These are phyloP conservation scores for Aspergillus conjunctus DNA, from an alignment of 495 filamentous ascomycete genomes.

Conservation along the genomic window DNA sequence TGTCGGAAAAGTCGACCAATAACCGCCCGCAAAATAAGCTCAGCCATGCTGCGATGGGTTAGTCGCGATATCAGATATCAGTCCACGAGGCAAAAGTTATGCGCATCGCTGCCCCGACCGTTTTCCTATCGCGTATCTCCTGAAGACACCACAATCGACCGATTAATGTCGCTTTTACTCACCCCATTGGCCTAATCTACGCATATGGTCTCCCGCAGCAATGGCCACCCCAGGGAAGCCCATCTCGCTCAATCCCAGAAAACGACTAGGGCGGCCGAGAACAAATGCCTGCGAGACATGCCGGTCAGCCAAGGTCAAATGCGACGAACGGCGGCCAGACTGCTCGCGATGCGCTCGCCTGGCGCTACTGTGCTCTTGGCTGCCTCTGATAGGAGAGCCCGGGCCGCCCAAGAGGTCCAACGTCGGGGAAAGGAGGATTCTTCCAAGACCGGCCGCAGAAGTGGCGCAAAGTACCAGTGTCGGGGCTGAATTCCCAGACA, in stretches of 20 bases:
- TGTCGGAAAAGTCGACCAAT: constrained; percentile 12
- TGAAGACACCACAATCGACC: too few species aligned
- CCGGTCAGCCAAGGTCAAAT: constrained; percentile 7
- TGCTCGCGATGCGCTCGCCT: constrained; percentile 2
- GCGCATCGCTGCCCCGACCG: too few species aligned
- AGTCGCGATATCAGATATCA: too few species aligned
- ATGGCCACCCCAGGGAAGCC: neutral
- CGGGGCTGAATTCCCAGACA: too few species aligned
- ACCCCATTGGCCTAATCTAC: too few species aligned
- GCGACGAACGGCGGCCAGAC: neutral
- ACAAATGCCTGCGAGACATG: constrained; percentile 3
- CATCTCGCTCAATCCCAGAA: neutral
- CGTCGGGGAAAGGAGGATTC: neutral
- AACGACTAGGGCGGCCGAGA: constrained; percentile 4
- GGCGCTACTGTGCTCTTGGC: neutral
- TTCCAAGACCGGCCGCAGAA: neutral
- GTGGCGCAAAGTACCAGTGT: too few species aligned
- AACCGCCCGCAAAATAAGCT: neutral
- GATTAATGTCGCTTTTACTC: too few species aligned
- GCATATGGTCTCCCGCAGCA: neutral
- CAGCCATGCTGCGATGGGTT: too few species aligned
- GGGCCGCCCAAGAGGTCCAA: neutral
- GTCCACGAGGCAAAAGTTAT: too few species aligned
- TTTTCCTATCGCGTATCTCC: too few species aligned
- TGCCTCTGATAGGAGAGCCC: neutral